Conservation (phyloP, 192 early-diverging fungal genomes). For the Coemansia sp. region DNA sequence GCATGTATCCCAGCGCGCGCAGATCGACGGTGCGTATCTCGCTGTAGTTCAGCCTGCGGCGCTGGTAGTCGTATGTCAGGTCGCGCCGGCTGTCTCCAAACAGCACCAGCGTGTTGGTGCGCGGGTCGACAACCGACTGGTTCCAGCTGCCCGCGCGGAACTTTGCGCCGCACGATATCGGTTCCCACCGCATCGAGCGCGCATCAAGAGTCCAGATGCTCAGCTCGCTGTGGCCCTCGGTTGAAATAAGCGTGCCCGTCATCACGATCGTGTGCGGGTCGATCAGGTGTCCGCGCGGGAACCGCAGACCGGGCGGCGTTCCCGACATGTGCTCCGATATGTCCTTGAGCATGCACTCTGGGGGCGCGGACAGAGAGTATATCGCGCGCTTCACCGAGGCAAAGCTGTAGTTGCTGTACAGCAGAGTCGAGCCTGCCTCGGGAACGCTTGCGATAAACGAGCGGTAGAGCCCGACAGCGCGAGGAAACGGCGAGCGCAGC, state of each 20-base stretch:
- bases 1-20: constrained; percentile 66
- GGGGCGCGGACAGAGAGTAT: constrained; percentile 64
- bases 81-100: constrained; percentile 69
- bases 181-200: constrained; percentile 60
- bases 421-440: constrained; percentile 58
- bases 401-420: constrained; percentile 79
- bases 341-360: constrained; percentile 60
- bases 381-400: constrained; percentile 69
- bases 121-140: constrained; percentile 63
- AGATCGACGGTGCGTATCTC: constrained; percentile 69
- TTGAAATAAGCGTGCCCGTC: constrained; percentile 69
- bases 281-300: constrained; percentile 68
- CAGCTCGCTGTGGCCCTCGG: constrained; percentile 63
- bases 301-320: constrained; percentile 71
- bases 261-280: constrained; percentile 66
- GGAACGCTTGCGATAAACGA: constrained; percentile 66
- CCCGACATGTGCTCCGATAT: constrained; percentile 68
- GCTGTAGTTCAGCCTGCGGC: constrained; percentile 75
- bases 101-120: constrained; percentile 63
- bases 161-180: constrained; percentile 65
- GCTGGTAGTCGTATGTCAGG: constrained; percentile 72
- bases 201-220: constrained; percentile 71
- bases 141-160: constrained; percentile 78
- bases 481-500: constrained; percentile 62
- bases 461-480: constrained; percentile 75